phyloP scores from a whole-genome alignment of 176 grass and related monocot species.

The Aegilops sharonensis region DNA sequence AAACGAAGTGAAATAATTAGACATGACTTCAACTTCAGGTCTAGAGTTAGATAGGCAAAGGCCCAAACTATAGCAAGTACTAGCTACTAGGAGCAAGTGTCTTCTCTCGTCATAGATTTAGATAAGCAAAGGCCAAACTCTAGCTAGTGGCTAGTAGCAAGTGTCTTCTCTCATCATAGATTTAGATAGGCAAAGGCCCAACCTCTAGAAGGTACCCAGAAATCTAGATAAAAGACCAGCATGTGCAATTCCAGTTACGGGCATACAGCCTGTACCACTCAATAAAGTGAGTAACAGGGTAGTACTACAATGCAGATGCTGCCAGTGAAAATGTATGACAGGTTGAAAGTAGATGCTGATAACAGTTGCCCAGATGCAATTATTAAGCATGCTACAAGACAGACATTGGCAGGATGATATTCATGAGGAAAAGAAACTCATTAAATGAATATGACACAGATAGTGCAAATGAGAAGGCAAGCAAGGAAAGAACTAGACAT shows the following conservation, averaged over 20 bases:
- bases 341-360: background rate
- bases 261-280: background rate
- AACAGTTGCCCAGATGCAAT: background rate
- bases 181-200: too few relatives aligned
- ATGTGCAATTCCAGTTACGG: background rate
- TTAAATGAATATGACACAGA: background rate
- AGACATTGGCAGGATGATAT: background rate
- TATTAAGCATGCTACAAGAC: background rate
- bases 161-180: background rate
- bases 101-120: too few relatives aligned
- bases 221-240: background rate
- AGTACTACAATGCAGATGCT: background rate
- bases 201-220: background rate
- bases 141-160: background rate
- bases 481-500: background rate
- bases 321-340: slow-evolving; percentile 11
- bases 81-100: too few relatives aligned
- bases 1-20: background rate
- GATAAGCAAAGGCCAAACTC: background rate
- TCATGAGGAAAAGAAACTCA: background rate
- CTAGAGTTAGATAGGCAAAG: slow-evolving; percentile 7
- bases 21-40: slow-evolving; percentile 7
- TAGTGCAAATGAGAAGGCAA: background rate
- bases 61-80: background rate
- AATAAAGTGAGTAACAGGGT: background rate